Base-by-base conservation (phyloP, 768 basidiomycete genomes). In the Sistotremastrum niveocremeum region DNA sequence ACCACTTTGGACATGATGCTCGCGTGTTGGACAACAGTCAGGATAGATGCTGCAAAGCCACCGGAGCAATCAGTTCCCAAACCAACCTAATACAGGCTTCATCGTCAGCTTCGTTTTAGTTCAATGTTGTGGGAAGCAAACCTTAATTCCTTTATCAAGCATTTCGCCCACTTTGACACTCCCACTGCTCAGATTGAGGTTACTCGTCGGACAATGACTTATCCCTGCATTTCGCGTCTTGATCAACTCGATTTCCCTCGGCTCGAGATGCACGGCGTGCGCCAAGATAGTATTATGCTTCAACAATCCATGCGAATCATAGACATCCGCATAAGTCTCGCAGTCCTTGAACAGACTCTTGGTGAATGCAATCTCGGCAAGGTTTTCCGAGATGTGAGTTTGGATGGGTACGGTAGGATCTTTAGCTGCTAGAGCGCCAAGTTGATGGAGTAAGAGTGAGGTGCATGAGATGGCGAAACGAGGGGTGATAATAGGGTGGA, bases 401-500 rank as follows among this genome's bases (percentile, higher is more conserved):
- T 98, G 94, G 44, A 95, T 84, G 44, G 73, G 72, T 34, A 98
- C 69, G 1, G 62, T 51, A 3, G 77, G 71, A 54, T 85, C 74
- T 3, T 67, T 57, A 20, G 64, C 57, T 0, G 83, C 83, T 37
- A 94, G 62, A 4, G 64, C 52, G 6, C 84, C 79, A 4, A 98
- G 69, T 4, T 65, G 62, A 1, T 56, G 41, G 42, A 97, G 71
- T 32, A 93, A 75, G n/a, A 73, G 64, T 8, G 69, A 60, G 0
- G 90, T 78, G 62, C 90, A 94, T 7, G 86, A 80, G 48, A 97
- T 83, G 28, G 94, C 94, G 60, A 97, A 98, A n/a, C 94, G 84
- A 9, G 94, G 94, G 0, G 94, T 97, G 38, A 97, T 65, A 55
- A 90, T 79, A 4, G 94, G 94, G 46, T 85, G 84, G 7, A 98